These are phyloP conservation scores for Cutaneotrichosporon sp. DNA, from an alignment of 1,284 basidiomycete species.

Conservation along the genomic window DNA sequence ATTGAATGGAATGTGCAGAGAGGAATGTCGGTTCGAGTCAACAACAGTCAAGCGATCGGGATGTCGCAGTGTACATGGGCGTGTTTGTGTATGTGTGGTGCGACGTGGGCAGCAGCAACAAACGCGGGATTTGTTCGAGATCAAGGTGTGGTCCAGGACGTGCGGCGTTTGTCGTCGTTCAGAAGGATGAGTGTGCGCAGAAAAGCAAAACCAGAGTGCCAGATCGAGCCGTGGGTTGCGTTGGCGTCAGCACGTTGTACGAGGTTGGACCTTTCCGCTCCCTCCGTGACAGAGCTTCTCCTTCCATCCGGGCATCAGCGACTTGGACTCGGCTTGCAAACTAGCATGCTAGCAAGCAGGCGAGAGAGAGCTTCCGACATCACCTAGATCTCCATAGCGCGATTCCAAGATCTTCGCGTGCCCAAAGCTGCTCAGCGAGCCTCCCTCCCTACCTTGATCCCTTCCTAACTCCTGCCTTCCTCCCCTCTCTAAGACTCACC, in stretches of 20 bases:
- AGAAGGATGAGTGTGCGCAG: no score
- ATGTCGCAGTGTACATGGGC: background rate
- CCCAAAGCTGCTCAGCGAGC: background rate
- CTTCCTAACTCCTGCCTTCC: background rate
- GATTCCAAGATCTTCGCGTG: no score
- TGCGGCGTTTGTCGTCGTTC: background rate
- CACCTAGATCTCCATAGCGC: no score
- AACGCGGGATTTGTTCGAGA: background rate
- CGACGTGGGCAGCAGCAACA: background rate
- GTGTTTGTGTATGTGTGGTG: background rate
- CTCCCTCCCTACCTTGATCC: background rate
- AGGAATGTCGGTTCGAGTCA: background rate
- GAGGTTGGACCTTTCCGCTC: background rate
- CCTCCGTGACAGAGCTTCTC: no score
- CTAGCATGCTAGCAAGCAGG: no score
- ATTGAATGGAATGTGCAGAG: background rate
- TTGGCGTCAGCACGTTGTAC: background rate
- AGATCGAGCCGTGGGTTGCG: background rate
- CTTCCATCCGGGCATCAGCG: no score
- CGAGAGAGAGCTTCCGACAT: no score
- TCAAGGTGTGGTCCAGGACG: background rate
- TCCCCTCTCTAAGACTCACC: conserved; percentile 57
- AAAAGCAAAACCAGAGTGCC: background rate
- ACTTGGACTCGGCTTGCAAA: no score
- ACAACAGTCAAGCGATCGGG: background rate